A percentile compares a stretch with the other conserved stretches of the same genome.
These are phyloP conservation scores for Colletotrichum filicis DNA, from an alignment of 2,329 filamentous ascomycete genomes.

Conservation along the genomic window DNA sequence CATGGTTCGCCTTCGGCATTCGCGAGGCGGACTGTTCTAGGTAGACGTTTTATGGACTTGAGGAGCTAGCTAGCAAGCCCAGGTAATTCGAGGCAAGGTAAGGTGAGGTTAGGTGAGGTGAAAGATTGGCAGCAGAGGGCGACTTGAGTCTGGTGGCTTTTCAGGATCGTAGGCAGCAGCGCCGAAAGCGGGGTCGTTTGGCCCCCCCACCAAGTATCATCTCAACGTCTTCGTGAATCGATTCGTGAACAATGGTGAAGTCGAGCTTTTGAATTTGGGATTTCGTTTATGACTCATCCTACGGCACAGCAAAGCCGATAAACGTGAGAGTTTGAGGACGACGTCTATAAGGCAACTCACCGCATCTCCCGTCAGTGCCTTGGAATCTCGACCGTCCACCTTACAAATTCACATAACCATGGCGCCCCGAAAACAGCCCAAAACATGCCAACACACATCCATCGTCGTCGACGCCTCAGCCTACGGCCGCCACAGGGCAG, in stretches of 20 bases:
- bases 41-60: not conserved
- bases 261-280: too few species aligned
- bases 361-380: accelerated
- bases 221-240: not conserved
- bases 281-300: not conserved
- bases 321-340: not conserved
- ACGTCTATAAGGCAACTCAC: not conserved
- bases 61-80: not conserved
- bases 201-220: not conserved
- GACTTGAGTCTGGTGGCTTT: too few species aligned
- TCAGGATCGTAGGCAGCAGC: slow-evolving; percentile 16
- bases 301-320: not conserved
- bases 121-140: not conserved
- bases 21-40: not conserved
- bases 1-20: not conserved
- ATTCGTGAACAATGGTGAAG: not conserved
- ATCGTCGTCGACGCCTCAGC: slow-evolving; percentile 14
- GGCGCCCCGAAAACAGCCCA: slow-evolving; percentile 12
- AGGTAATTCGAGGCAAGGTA: not conserved
- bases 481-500: slow-evolving; percentile 15
- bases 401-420: not conserved
- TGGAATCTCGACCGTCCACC: not conserved
- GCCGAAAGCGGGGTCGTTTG: slow-evolving; percentile 12
- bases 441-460: slow-evolving; percentile 10
- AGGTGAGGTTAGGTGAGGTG: not conserved